Conservation (phyloP, 176 grass and related monocot genomes). For the Avena sativa region DNA sequence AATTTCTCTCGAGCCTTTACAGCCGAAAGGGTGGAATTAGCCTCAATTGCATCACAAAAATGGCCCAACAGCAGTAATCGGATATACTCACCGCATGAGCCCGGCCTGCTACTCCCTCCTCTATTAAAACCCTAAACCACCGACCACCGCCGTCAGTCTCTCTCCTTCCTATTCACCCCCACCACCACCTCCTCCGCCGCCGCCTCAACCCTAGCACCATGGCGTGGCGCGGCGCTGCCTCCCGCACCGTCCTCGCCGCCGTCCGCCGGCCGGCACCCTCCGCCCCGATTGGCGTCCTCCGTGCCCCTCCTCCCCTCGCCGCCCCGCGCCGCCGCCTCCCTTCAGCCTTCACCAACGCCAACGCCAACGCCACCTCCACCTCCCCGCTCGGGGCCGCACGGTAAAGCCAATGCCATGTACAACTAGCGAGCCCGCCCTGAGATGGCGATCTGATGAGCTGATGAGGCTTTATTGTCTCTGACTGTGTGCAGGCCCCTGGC, state of each 20-base stretch:
- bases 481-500: constrained; percentile 62
- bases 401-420: background rate
- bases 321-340: constrained; percentile 53
- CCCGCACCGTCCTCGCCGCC: constrained; percentile 64
- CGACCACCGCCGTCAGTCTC: constrained; percentile 8
- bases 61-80: background rate
- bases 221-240: constrained; percentile 84
- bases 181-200: background rate
- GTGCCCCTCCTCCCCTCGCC: constrained; percentile 41
- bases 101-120: background rate
- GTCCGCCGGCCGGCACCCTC: constrained; percentile 49
- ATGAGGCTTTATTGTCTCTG: background rate
- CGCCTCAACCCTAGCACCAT: constrained; percentile 49
- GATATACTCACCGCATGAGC: background rate
- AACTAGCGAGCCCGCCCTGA: background rate
- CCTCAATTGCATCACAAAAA: background rate
- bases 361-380: constrained; percentile 20
- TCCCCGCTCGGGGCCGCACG: constrained; percentile 44
- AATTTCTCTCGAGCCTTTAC: too few relatives aligned
- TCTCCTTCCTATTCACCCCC: background rate
- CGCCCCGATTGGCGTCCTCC: constrained; percentile 23
- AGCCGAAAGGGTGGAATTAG: too few relatives aligned
- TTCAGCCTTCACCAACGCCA: constrained; percentile 39
- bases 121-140: constrained; percentile 58
- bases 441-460: background rate